Conservation (phyloP, 768 basidiomycete genomes). For the Paxillus involutus region DNA sequence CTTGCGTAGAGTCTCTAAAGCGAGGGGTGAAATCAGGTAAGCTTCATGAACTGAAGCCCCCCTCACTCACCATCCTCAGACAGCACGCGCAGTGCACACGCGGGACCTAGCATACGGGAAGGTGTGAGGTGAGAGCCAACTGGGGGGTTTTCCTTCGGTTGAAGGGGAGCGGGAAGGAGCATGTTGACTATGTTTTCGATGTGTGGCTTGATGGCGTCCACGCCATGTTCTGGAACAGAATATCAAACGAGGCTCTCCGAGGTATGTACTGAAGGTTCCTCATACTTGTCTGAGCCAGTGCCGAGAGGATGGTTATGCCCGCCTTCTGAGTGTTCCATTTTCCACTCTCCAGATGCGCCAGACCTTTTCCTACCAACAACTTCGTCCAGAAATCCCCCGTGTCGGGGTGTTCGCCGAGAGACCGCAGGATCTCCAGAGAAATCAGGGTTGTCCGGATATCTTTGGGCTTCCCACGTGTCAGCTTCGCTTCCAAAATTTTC, state of each 20-base stretch:
- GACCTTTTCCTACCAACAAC: not conserved
- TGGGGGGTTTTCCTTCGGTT: not conserved
- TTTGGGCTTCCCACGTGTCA: not conserved
- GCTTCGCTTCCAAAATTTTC: not conserved
- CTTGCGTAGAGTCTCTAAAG: not conserved
- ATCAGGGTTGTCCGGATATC: slow-evolving; percentile 5
- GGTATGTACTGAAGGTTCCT: not conserved
- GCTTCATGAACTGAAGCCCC: not conserved
- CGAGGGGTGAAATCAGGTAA: too few species aligned
- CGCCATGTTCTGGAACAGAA: not conserved
- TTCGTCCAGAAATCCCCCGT: too few species aligned
- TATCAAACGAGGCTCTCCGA: not conserved
- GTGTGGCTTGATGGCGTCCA: not conserved
- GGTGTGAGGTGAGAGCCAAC: not conserved
- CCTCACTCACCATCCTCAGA: slow-evolving; percentile 3
- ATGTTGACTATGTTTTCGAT: slow-evolving; percentile 2
- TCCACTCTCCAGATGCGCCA: not conserved
- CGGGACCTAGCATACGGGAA: not conserved
- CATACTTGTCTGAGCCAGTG: slow-evolving; percentile 6
- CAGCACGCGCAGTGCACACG: slow-evolving; percentile 1
- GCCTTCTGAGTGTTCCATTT: not conserved
- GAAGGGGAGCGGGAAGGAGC: not conserved
- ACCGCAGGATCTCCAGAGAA: slow-evolving; percentile 4
- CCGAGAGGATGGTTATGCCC: slow-evolving; percentile 1
- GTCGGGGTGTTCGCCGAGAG: not conserved